Conservation (phyloP, 345 rosid genomes). For the Cardamine resedifolia region DNA sequence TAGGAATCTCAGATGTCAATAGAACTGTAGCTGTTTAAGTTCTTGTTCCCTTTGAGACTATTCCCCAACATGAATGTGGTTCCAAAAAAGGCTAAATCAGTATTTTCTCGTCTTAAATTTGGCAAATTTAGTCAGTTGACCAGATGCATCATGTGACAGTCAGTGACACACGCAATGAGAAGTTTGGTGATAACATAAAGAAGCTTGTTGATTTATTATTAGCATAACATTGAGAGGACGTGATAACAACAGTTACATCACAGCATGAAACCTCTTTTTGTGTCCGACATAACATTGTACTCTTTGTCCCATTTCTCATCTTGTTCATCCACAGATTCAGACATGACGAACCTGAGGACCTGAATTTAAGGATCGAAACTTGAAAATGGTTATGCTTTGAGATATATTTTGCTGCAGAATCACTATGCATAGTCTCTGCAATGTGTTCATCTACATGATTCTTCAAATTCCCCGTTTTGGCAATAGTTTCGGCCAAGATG, state of each 20-base stretch:
- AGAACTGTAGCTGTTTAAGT: conserved; percentile 37
- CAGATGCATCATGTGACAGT: conserved; percentile 26
- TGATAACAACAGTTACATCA: conserved; percentile 28
- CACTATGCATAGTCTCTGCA: no score
- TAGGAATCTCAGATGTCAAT: conserved; percentile 47
- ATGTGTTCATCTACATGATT: conserved; percentile 1
- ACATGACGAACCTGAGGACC: conserved; percentile 6
- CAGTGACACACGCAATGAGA: conserved; percentile 18
- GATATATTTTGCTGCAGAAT: background rate
- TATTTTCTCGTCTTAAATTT: conserved; percentile 13
- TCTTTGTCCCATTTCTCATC: background rate
- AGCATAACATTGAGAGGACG: conserved; percentile 32
- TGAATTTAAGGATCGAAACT: background rate
- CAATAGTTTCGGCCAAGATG: background rate
- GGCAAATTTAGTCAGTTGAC: conserved; percentile 18
- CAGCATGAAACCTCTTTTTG: conserved; percentile 4
- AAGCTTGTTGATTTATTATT: conserved; percentile 23
- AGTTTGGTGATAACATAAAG: conserved; percentile 34
- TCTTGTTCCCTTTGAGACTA: conserved; percentile 40
- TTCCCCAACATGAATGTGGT: conserved; percentile 37
- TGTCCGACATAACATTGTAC: background rate
- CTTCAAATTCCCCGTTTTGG: background rate
- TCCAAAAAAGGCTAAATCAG: conserved; percentile 16
- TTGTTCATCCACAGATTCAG: no score
- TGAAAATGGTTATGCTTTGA: background rate